phyloP scores from a whole-genome alignment of 768 basidiomycete species.

The Rhodotorula toruloides region DNA sequence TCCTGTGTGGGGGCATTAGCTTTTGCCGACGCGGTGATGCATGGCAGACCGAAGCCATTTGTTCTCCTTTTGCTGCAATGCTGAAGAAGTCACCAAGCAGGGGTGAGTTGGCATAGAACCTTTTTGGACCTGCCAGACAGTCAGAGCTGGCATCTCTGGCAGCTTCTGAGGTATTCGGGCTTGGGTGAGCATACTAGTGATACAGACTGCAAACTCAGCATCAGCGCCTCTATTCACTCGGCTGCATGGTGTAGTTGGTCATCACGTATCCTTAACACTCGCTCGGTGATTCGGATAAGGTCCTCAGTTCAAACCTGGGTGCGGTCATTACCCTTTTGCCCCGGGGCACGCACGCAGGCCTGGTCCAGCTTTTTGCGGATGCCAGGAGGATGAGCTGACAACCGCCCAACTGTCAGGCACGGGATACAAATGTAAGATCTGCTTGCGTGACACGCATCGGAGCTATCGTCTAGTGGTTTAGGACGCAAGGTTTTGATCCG shows the following conservation, averaged over 20 bases:
- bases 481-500: too few species aligned
- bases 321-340: background rate
- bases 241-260: slow-evolving; percentile 14
- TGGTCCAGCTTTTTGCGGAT: background rate
- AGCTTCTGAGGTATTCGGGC: too few species aligned
- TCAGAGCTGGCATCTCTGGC: too few species aligned
- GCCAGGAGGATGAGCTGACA: too few species aligned
- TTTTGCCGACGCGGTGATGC: too few species aligned
- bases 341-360: background rate
- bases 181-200: too few species aligned
- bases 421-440: too few species aligned
- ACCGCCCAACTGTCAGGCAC: too few species aligned
- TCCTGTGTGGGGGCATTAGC: slow-evolving; percentile 3
- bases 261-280: slow-evolving; percentile 10
- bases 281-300: slow-evolving; percentile 2
- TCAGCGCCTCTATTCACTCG: background rate
- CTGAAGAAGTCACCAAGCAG: background rate
- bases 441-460: too few species aligned
- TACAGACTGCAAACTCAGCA: background rate
- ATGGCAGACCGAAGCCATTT: background rate
- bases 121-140: background rate
- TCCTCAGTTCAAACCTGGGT: slow-evolving; percentile 10
- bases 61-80: background rate
- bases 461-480: too few species aligned
- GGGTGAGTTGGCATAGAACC: background rate